Evolutionary conservation across 805 yeast species (phyloP), one percentile per base, ranked within the genome.

Genomic region (Kluyveromyces aestuarii): DNA sequence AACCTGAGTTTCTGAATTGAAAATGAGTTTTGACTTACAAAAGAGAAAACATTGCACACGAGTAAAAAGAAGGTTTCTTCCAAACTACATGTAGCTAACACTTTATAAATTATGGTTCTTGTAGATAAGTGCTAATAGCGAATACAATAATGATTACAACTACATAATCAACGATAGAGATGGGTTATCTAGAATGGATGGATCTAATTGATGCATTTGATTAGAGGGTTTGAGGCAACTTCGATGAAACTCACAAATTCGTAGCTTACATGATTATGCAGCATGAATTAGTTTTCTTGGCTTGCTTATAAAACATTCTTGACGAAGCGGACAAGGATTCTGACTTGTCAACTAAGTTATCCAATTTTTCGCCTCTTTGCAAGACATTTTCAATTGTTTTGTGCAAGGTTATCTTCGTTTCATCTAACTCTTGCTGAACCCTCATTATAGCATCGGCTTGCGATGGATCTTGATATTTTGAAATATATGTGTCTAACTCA

Each of bases 381-480:
- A 93, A 76, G 8, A 93, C 96, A 52, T 84, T 77, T 69, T 93
- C 97, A 56, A 93, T 91, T 43, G 97, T 89, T 71, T 91, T 90
- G 70, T 93, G 98, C 61, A 93, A 74, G 39, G 90, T 96, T 58
- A 91, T 87, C 73, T 93, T 93, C 37, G 99, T 93, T 64, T 93
- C 99, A 68, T 93, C 99, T 60, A 93, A 78, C 69, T 93, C 99
- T 64, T 89, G 95, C 72, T 93, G 99, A 19, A 93, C 99, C 67
- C 84, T 86, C 95, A 93, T 84, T 53, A 93, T 81, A 10, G 96
- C 84, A 66, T 93, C 99, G 0, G 98, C 98, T 72, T 93, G 96
- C 40, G 84, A 76, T 30, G 99, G 99, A 66, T 93, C 96, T 71
- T 93, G 99, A 70, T 93, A 93, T 62, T 87, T 87, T 58, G 73